These are phyloP conservation scores for Ustilago crameri DNA, from an alignment of 1,284 basidiomycete genomes.

Conservation along the genomic window DNA sequence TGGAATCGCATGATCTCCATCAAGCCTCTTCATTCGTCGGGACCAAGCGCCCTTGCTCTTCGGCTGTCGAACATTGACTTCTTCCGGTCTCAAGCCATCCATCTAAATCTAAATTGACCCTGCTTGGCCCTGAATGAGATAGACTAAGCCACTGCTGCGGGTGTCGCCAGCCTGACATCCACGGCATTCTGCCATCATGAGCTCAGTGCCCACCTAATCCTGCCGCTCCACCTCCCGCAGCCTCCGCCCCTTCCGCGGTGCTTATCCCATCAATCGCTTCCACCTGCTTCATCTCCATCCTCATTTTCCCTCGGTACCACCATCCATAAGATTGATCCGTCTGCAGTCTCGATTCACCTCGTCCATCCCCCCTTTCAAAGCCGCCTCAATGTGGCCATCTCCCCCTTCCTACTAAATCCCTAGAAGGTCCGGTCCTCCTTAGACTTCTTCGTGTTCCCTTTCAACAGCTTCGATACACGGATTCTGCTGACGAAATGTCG, in stretches of 20 bases:
- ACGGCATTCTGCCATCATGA: too few relatives aligned
- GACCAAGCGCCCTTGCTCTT: neutral
- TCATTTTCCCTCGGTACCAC: constrained; percentile 5
- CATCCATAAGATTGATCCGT: neutral
- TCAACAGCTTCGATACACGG: neutral
- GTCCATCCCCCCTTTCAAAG: constrained; percentile 5
- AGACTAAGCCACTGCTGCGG: too few relatives aligned
- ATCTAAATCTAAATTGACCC: constrained; percentile 3
- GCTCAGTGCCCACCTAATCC: neutral
- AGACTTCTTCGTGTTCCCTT: neutral
- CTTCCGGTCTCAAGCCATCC: constrained; percentile 2
- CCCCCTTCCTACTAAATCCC: neutral
- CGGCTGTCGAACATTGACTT: constrained; percentile 4
- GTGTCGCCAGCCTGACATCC: too few relatives aligned
- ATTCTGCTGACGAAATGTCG: constrained; percentile 17
- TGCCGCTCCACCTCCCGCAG: neutral
- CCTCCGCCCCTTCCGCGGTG: neutral
- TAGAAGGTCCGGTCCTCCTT: neutral
- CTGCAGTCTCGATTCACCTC: constrained; percentile 27
- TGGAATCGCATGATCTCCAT: constrained; percentile 26
- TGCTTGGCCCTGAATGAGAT: neutral
- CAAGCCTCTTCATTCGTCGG: constrained; percentile 13
- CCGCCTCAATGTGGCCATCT: constrained; percentile 34
- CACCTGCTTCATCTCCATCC: neutral
- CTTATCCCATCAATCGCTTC: neutral